phyloP scores from a whole-genome alignment of 192 early-diverging fungal genomes.

The Dispira simplex region DNA sequence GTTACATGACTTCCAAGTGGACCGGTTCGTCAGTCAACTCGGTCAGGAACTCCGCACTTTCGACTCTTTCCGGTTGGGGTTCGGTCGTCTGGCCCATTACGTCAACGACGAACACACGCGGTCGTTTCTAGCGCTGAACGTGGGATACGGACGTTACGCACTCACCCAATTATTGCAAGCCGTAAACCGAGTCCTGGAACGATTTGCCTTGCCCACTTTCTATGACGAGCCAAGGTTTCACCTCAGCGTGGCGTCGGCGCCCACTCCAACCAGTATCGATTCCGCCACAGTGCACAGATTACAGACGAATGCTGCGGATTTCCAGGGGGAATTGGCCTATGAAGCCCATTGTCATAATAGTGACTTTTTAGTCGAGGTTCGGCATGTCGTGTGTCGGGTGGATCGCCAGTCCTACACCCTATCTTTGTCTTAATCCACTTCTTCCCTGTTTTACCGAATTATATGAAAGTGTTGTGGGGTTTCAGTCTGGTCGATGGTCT shows the following conservation, averaged over 20 bases:
- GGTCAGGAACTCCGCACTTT: constrained; percentile 8
- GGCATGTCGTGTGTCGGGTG: not conserved
- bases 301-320: not conserved
- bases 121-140: constrained; percentile 22
- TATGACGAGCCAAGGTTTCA: constrained; percentile 24
- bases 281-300: not conserved
- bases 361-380: not conserved
- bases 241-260: constrained; percentile 16
- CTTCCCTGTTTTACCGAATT: too few relatives aligned
- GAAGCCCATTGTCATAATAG: not conserved
- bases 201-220: constrained; percentile 20
- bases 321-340: not conserved
- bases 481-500: too few relatives aligned
- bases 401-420: not conserved
- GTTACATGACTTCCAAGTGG: constrained; percentile 25
- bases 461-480: too few relatives aligned
- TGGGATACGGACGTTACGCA: constrained; percentile 15
- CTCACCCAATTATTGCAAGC: constrained; percentile 14
- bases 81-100: constrained; percentile 15
- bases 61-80: constrained; percentile 15
- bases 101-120: constrained; percentile 19
- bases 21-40: constrained; percentile 16
- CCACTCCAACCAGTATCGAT: not conserved
- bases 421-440: not conserved
- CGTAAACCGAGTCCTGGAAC: constrained; percentile 22